Conservation (phyloP, 768 basidiomycete genomes). For the Steccherinum ochraceum region DNA sequence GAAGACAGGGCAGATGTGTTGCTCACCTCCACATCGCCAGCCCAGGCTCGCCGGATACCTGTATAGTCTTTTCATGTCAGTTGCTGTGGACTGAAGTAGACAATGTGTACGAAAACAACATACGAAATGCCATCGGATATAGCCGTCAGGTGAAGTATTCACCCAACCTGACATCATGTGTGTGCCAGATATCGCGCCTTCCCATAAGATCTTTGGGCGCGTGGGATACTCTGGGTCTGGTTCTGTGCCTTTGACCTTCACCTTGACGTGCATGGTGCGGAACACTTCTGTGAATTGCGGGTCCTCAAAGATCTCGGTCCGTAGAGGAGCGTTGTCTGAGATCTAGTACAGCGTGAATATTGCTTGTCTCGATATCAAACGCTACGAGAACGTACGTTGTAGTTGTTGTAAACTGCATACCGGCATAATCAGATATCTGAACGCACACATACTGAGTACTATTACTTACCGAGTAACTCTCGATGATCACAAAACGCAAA, state of each 20-base stretch:
- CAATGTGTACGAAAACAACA: conserved; percentile 17
- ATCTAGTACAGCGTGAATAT: neutral
- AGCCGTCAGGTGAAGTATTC: conserved; percentile 48
- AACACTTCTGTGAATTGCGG: conserved; percentile 46
- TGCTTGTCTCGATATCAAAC: too few relatives aligned
- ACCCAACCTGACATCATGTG: conserved; percentile 47
- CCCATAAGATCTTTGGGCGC: conserved; percentile 47
- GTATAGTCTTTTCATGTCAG: neutral
- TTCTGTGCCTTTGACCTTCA: conserved; percentile 36
- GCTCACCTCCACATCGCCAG: conserved; percentile 31
- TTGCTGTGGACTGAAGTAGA: neutral
- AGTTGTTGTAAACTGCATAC: conserved; percentile 44
- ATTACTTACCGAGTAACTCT: conserved; percentile 50
- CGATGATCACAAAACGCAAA: conserved; percentile 68
- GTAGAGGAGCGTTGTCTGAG: conserved; percentile 26
- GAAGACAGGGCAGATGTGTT: neutral
- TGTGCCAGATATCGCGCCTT: conserved; percentile 43
- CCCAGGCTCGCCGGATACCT: conserved; percentile 6
- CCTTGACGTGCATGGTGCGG: conserved; percentile 39
- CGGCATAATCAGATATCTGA: neutral
- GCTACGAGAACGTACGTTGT: conserved; percentile 18
- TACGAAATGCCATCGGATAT: conserved; percentile 62
- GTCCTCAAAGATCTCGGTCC: conserved; percentile 44
- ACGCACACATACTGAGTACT: neutral
- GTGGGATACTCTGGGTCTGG: conserved; percentile 42